These are phyloP conservation scores for Groenewaldozyma tartarivorans DNA, from an alignment of 805 yeast genomes.

Conservation along the genomic window DNA sequence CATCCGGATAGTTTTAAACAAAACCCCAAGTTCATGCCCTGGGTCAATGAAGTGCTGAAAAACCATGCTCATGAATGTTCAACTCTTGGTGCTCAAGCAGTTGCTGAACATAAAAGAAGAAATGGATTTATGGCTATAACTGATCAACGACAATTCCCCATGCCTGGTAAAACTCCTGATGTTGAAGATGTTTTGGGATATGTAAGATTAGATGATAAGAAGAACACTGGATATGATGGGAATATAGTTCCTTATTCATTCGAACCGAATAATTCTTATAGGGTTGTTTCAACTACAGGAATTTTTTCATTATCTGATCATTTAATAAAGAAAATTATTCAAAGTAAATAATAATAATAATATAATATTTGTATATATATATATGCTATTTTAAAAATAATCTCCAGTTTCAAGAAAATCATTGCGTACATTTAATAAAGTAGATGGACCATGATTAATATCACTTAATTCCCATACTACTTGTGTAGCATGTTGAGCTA, in stretches of 20 bases:
- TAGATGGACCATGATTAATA: conserved; percentile 26
- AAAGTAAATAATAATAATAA: conserved; percentile 19
- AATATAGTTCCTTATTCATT: conserved; percentile 46
- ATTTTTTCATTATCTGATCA: conserved; percentile 44
- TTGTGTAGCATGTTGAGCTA: conserved; percentile 33
- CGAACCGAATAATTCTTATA: conserved; percentile 50
- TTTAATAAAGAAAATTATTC: conserved; percentile 27
- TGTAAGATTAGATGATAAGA: conserved; percentile 40
- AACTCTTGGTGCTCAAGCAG: conserved; percentile 21
- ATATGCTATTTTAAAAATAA: conserved; percentile 12
- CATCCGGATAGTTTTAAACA: conserved; percentile 7
- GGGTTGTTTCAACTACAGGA: conserved; percentile 42
- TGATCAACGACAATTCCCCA: conserved; percentile 58
- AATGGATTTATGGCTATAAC: conserved; percentile 56
- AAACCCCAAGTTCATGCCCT: conserved; percentile 18
- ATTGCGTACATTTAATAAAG: conserved; percentile 35
- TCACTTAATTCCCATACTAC: conserved; percentile 29
- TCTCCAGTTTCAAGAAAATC: conserved; percentile 32
- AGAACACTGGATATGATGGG: conserved; percentile 28
- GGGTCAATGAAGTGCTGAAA: conserved; percentile 17
- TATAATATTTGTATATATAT: conserved; percentile 39
- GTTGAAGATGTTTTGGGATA: conserved; percentile 65
- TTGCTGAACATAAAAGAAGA: conserved; percentile 31
- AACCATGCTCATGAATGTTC: conserved; percentile 23
- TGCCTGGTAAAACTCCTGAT: conserved; percentile 57